Evolutionary conservation across 1,139 yeast genomes (phyloP), one percentile per base, ranked within the genome.

Genomic region (Ogataea hybrid): DNA sequence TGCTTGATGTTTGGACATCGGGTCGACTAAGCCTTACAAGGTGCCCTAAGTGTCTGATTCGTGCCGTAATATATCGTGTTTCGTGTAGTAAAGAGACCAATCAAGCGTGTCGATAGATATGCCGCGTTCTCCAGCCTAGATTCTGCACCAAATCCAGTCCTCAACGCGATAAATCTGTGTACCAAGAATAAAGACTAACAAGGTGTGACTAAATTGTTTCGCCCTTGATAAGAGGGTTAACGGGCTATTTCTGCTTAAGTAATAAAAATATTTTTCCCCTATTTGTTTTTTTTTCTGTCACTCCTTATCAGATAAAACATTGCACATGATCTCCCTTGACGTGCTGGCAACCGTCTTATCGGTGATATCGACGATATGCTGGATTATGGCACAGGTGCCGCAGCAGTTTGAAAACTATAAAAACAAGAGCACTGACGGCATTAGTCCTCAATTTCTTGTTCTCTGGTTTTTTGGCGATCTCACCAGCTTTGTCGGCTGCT

Each of bases 401-500:
- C 97, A 90, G 60, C 81, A 86, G 22, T 62, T 77, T 43, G 79
- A 82, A 53, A 90, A 90, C 57, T 87, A 84, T 61, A 67, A 67
- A 35, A 76, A 72, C 57, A 82, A 85, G 57, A 81, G 92, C 1
- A 92, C 92, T 1, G 90, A 82, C 30, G 97, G 97, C 1, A 71
- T 90, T 25, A 84, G 96, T 5, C 79, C 83, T 7, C 69, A 72
- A 15, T 86, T 90, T 53, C 70, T 90, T 9, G 50, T 77, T 16
- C 76, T 84, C 37, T 89, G 97, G 96, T 73, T 87, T 47, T 56
- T 82, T 49, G 97, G 97, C 8, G 97, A 90, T 59, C 70, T 84
- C 23, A 71, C 89, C n/a, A 84, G 92, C 46, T 46, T 60, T 6
- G 58, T 83, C 4, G 95, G 97, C 14, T 89, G 97, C 50, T 56